A percentile compares a stretch with the other conserved stretches of the same genome.
Conservation (phyloP, 2,329 filamentous ascomycete genomes). For the Talaromyces sp. region DNA sequence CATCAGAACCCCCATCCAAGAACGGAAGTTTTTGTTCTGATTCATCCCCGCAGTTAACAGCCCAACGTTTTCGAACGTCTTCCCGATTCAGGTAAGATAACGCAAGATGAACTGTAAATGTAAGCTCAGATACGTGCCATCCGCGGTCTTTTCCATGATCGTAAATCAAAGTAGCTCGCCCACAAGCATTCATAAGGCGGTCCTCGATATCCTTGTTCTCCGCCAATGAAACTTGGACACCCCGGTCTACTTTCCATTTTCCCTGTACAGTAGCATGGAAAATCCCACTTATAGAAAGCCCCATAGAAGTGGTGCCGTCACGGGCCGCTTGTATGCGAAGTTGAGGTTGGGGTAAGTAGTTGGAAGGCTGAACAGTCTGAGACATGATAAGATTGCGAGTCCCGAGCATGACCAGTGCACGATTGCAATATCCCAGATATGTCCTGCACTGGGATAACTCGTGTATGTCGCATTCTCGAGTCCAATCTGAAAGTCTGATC, state of each 20-base stretch:
- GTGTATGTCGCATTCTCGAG: background rate
- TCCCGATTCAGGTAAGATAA: background rate
- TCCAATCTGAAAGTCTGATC: background rate
- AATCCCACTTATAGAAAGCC: background rate
- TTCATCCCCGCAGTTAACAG: background rate
- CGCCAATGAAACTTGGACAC: background rate
- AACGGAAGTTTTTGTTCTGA: background rate
- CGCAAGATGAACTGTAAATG: background rate
- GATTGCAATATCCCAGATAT: conserved; percentile 2
- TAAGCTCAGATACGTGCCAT: background rate
- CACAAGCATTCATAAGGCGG: background rate
- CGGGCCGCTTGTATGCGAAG: background rate
- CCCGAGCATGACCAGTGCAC: background rate
- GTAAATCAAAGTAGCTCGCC: background rate
- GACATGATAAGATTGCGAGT: background rate
- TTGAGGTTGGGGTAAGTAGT: background rate
- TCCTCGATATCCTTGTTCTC: background rate
- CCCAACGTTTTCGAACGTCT: background rate
- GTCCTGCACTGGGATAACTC: background rate
- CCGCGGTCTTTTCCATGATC: background rate
- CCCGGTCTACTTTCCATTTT: background rate
- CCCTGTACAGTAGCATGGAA: background rate
- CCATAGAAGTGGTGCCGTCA: conserved; percentile 22
- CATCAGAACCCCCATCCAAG: background rate
- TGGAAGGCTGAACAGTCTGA: background rate